Percentiles rank a stretch among this genome's conserved stretches.
phyloP scores from a whole-genome alignment of 495 filamentous ascomycete genomes.

The Diplogelasinospora grovesii region DNA sequence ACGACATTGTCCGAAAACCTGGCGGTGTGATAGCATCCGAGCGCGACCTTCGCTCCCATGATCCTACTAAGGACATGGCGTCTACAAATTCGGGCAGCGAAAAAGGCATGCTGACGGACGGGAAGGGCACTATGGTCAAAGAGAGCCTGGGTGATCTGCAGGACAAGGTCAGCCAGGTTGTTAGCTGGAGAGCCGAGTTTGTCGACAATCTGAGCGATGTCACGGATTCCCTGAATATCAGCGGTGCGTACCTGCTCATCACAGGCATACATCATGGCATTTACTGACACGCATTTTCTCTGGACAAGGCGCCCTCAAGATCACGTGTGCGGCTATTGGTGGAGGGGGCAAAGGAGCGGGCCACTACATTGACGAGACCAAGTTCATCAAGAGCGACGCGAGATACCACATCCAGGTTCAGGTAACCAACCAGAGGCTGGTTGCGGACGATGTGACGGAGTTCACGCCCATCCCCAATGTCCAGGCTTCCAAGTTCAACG shows the following conservation, averaged over 20 bases:
- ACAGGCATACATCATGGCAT: no score
- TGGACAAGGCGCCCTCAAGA: not conserved
- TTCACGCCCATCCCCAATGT: not conserved
- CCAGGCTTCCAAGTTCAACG: not conserved
- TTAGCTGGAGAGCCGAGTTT: not conserved
- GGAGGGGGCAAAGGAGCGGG: not conserved
- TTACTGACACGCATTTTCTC: no score
- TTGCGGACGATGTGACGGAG: not conserved
- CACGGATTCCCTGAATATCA: not conserved
- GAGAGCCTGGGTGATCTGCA: not conserved
- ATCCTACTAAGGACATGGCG: not conserved
- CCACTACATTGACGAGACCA: not conserved
- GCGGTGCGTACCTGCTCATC: not conserved
- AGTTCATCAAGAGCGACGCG: not conserved
- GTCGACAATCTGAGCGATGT: not conserved
- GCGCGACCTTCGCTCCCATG: not conserved
- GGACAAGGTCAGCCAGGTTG: not conserved
- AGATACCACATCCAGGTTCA: not conserved
- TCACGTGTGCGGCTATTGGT: not conserved
- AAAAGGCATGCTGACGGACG: not conserved
- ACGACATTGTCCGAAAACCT: not conserved
- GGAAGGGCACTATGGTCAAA: not conserved
- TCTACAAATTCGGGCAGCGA: not conserved
- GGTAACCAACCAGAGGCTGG: conserved; percentile 1
- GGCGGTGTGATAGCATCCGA: not conserved